Evolutionary conservation across 2,329 filamentous ascomycete genomes (phyloP).

Genomic region (Thermomyces lanuginosus): DNA sequence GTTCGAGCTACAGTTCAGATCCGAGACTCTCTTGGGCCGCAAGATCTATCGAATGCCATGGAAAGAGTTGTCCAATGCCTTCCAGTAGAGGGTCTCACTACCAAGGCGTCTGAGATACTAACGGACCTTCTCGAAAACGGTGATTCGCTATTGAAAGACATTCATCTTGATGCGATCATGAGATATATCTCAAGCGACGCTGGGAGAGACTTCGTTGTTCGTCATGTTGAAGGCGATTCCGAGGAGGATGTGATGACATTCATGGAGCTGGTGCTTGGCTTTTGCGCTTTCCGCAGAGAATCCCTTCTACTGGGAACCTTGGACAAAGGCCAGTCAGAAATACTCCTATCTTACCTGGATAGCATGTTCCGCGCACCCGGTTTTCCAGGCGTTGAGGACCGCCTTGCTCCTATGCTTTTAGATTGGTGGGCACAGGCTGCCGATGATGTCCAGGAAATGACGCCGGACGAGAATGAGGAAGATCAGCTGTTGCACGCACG

Average conservation of each 20-base stretch:
- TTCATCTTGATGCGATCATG: slow-evolving; percentile 15
- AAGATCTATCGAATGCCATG: slow-evolving; percentile 10
- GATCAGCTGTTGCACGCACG: slow-evolving; percentile 17
- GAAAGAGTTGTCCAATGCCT: slow-evolving; percentile 14
- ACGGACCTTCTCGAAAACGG: slow-evolving; percentile 18
- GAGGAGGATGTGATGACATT: slow-evolving; percentile 24
- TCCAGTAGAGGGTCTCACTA: slow-evolving; percentile 13
- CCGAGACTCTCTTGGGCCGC: slow-evolving; percentile 9
- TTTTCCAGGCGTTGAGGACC: slow-evolving; percentile 25
- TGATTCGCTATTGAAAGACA: slow-evolving; percentile 12
- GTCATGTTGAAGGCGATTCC: slow-evolving; percentile 20
- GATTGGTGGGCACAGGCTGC: slow-evolving; percentile 29
- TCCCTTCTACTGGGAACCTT: slow-evolving; percentile 16
- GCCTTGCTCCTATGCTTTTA: slow-evolving; percentile 20
- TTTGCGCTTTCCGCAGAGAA: too few relatives aligned
- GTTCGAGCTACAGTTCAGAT: slow-evolving; percentile 15
- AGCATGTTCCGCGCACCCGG: slow-evolving; percentile 25
- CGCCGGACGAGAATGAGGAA: slow-evolving; percentile 14
- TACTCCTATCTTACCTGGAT: slow-evolving; percentile 21
- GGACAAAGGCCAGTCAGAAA: slow-evolving; percentile 17
- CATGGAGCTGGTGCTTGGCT: slow-evolving; percentile 25
- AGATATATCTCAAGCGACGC: slow-evolving; percentile 19
- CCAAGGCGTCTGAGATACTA: slow-evolving; percentile 18
- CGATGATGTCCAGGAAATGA: slow-evolving; percentile 20
- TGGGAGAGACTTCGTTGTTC: slow-evolving; percentile 17